Evolutionary conservation across 495 filamentous ascomycete species (phyloP).

Genomic region (Aspergillus nidulans): DNA sequence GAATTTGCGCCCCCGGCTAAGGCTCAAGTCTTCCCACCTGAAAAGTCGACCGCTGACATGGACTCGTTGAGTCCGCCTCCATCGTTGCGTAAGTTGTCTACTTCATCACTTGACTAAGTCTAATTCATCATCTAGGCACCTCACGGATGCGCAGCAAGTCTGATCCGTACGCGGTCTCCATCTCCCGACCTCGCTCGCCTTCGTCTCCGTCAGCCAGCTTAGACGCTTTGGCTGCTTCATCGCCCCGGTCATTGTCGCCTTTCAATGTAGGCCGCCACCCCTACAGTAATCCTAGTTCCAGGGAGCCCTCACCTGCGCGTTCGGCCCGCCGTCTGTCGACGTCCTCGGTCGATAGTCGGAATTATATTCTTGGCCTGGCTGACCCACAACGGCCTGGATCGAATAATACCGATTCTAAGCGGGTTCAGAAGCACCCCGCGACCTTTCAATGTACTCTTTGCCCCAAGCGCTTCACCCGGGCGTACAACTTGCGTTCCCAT

Average conservation of each 20-base stretch:
- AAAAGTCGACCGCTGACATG: conserved; percentile 57
- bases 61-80: conserved; percentile 70
- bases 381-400: conserved; percentile 80
- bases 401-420: conserved; percentile 57
- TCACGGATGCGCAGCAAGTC: conserved; percentile 65
- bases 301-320: conserved; percentile 56
- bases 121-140: conserved; percentile 31
- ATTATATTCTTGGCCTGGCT: conserved; percentile 88
- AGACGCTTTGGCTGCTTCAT: conserved; percentile 39
- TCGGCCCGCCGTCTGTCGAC: conserved; percentile 77
- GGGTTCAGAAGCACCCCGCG: conserved; percentile 91
- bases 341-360: conserved; percentile 77
- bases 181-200: conserved; percentile 42
- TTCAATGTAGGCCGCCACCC: conserved; percentile 40
- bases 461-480: conserved; percentile 82
- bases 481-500: conserved; percentile 89
- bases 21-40: conserved; percentile 65
- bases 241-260: conserved; percentile 66
- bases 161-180: conserved; percentile 58
- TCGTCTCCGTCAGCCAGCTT: conserved; percentile 41
- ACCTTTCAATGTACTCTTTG: conserved; percentile 85
- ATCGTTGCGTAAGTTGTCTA: conserved; percentile 60
- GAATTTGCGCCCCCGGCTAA: conserved; percentile 85
- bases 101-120: background rate
- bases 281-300: conserved; percentile 44